Evolutionary conservation across 2,329 filamentous ascomycete species (phyloP).

Genomic region (Leptographium flavum): DNA sequence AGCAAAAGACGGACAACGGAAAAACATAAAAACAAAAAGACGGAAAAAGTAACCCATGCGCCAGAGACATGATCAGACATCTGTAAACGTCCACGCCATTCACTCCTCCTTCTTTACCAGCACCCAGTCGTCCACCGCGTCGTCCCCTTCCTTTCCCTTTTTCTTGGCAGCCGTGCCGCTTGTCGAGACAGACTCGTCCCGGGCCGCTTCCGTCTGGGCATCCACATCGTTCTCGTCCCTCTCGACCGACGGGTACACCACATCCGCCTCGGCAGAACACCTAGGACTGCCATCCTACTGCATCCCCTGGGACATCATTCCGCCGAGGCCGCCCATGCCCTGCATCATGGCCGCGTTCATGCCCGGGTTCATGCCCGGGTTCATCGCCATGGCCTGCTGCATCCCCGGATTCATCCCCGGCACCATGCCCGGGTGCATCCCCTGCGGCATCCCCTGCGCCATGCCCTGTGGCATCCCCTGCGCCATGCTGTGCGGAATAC

Average conservation of each 20-base stretch:
- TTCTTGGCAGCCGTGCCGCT: too few relatives aligned
- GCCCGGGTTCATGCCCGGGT: slow-evolving; percentile 3
- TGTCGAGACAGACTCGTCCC: too few relatives aligned
- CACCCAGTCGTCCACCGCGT: too few relatives aligned
- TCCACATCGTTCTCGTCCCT: too few relatives aligned
- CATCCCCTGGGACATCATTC: neutral
- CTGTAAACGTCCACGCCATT: too few relatives aligned
- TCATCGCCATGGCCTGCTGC: slow-evolving; percentile 5
- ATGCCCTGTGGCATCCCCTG: slow-evolving; percentile 7
- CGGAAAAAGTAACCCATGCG: neutral
- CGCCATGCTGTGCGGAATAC: slow-evolving; percentile 8
- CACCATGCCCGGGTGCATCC: neutral
- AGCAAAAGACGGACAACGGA: neutral
- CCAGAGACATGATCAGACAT: too few relatives aligned
- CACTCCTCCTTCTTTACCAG: too few relatives aligned
- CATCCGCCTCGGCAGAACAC: too few relatives aligned
- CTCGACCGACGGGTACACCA: too few relatives aligned
- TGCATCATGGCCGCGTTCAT: slow-evolving; percentile 25
- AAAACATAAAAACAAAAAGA: neutral
- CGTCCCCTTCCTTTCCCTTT: too few relatives aligned
- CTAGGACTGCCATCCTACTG: neutral
- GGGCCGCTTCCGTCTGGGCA: too few relatives aligned
- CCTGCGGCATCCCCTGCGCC: slow-evolving; percentile 3
- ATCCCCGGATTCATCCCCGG: slow-evolving; percentile 7
- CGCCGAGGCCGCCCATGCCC: neutral